Base-by-base conservation (phyloP, 768 basidiomycete species). In the Podaxis pistillaris region DNA sequence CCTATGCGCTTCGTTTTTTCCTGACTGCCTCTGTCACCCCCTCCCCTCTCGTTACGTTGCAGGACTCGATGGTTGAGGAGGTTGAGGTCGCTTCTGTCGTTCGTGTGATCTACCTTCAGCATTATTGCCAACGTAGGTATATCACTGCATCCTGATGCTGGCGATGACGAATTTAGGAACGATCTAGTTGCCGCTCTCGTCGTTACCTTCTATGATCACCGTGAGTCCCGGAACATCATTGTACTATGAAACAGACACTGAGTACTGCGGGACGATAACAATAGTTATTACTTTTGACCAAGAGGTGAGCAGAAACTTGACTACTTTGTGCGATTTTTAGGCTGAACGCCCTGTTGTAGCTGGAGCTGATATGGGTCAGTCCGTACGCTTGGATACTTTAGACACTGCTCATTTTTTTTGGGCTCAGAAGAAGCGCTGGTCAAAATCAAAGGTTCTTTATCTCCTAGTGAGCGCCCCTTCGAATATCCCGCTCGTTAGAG, bases 401-500 rank as follows among this genome's bases (percentile, higher is more conserved):
- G 11, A 4, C 26, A 52, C 24, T 2, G 15, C 28, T n/a, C 36
- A 40, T 13, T 56, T 37, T 28, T 40, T 56, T 12, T 51, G 8
- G 30, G 49, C 8, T 19, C 28, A 72, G 69, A 67, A 57, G 12
- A 65, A 60, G 50, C 60, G 53, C 19, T 70, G 67, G 71, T 67
- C 68, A 52, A 65, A 65, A 26, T 70, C 70, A n/a, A 72, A 68
- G 38, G 22, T 65, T 38, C 66, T 72, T 8, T 72, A 65, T 54
- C 40, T 72, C 30, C 30, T 64, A 55, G 71, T 72, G 17, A 11
- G 12, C 40, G 11, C 17, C 9, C 40, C 9, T 41, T 11, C 12
- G 47, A 28, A 62, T 47, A 12, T 5, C 26, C 15, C 30, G 4
- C 37, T 3, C 58, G 7, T 19, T 44, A 12, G 30, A 41, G 33